Evolutionary conservation across 768 basidiomycete genomes (phyloP).

Genomic region (Gloeophyllum trabeum): DNA sequence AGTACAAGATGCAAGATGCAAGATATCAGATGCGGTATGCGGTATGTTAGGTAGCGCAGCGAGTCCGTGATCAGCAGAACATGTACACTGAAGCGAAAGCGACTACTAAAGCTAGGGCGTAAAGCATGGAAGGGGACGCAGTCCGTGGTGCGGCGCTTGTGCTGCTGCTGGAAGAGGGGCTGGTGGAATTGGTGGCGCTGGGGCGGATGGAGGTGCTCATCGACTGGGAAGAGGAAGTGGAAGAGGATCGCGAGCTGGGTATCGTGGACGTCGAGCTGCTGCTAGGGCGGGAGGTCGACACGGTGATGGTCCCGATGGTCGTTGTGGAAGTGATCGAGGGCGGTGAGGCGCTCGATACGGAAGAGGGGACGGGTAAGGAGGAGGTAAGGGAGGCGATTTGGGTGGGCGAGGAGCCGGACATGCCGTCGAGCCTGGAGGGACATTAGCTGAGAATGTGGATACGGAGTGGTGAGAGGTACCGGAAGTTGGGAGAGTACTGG

Average conservation of each 20-base stretch:
- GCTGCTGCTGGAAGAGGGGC: too few species aligned
- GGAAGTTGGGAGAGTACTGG: slow-evolving; percentile 44
- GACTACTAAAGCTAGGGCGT: too few species aligned
- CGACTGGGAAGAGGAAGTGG: background rate
- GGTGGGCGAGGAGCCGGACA: slow-evolving; percentile 46
- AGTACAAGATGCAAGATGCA: too few species aligned
- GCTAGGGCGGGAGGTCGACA: background rate
- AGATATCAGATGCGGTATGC: too few species aligned
- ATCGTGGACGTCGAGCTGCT: background rate
- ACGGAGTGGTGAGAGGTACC: slow-evolving; percentile 23
- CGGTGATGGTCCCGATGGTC: slow-evolving; percentile 23
- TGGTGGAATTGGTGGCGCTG: too few species aligned
- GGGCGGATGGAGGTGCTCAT: too few species aligned
- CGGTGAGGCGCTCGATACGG: slow-evolving; percentile 16
- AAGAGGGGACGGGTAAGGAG: slow-evolving; percentile 25
- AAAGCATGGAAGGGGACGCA: too few species aligned
- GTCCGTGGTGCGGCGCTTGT: too few species aligned
- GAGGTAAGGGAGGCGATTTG: slow-evolving; percentile 40
- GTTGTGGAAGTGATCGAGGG: slow-evolving; percentile 15
- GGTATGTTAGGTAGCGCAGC: too few species aligned
- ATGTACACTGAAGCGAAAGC: too few species aligned
- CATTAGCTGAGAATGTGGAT: slow-evolving; percentile 6
- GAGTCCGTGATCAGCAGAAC: too few species aligned
- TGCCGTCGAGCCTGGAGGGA: slow-evolving; percentile 35
- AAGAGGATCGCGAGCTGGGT: background rate